Percentiles rank a stretch among this genome's conserved stretches.
phyloP scores from a whole-genome alignment of 176 grass and related monocot genomes.

The Microstegium vimineum region DNA sequence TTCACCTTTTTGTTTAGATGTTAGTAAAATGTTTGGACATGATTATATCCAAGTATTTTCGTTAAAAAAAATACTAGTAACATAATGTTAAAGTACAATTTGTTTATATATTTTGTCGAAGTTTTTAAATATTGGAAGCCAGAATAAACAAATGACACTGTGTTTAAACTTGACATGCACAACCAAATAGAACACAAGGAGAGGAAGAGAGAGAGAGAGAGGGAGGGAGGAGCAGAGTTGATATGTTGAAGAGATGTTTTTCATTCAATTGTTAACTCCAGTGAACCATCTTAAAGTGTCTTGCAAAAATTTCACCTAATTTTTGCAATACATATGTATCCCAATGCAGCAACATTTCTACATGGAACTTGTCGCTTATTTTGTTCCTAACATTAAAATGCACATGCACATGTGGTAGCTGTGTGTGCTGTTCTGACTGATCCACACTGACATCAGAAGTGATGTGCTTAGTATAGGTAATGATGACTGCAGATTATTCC shows the following conservation, averaged over 20 bases:
- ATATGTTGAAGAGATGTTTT: background rate
- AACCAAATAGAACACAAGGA: background rate
- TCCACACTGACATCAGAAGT: background rate
- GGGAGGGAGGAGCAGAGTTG: background rate
- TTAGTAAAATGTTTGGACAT: background rate
- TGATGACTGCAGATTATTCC: background rate
- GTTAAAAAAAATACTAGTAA: background rate
- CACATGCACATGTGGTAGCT: background rate
- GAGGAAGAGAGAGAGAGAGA: background rate
- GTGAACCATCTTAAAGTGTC: too few relatives aligned
- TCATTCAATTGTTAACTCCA: background rate
- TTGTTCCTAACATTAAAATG: background rate
- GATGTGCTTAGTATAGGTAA: background rate
- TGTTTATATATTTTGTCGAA: background rate
- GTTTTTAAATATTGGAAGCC: background rate
- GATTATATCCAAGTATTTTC: background rate
- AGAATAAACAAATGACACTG: background rate
- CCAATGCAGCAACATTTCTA: background rate
- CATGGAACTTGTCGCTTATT: background rate
- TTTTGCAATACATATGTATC: background rate
- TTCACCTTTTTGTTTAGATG: background rate
- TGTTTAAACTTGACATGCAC: background rate
- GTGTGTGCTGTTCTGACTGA: background rate
- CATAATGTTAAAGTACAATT: background rate
- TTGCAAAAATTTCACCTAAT: background rate